Conservation (phyloP, 352 stramenopile genomes). For the Globisporangium barbulae region DNA sequence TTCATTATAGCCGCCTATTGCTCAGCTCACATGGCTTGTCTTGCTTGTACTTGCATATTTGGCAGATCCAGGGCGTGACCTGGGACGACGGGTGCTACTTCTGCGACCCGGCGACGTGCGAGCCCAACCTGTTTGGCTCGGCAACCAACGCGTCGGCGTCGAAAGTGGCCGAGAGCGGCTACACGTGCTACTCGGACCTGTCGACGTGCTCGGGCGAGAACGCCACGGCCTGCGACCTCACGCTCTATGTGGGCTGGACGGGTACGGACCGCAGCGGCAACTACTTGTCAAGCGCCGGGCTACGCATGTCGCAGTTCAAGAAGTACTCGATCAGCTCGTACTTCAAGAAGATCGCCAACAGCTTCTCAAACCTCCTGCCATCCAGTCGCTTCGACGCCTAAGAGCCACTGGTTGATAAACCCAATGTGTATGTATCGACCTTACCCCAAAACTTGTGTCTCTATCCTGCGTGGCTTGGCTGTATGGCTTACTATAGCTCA, state of each 20-base stretch:
- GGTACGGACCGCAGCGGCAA: constrained; percentile 76
- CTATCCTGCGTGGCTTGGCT: constrained; percentile 7
- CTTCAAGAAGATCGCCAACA: constrained; percentile 58
- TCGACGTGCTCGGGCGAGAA: constrained; percentile 37
- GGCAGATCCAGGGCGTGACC: constrained; percentile 64
- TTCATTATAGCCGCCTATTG: too few species aligned
- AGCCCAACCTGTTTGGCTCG: constrained; percentile 63
- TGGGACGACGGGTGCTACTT: constrained; percentile 86
- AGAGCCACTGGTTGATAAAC: constrained; percentile 11
- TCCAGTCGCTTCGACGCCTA: constrained; percentile 42
- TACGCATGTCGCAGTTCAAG: constrained; percentile 82
- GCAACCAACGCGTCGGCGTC: constrained; percentile 44
- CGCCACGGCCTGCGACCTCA: constrained; percentile 56
- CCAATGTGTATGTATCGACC: neutral
- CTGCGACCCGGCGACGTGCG: constrained; percentile 49
- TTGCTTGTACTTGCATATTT: neutral
- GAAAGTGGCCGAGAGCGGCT: constrained; percentile 42
- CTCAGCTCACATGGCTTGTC: too few species aligned
- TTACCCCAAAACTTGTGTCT: constrained; percentile 6
- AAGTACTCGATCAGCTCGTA: constrained; percentile 83
- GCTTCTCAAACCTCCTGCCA: constrained; percentile 44
- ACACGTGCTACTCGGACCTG: constrained; percentile 59
- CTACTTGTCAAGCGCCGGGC: constrained; percentile 69
- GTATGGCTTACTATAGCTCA: too few species aligned
- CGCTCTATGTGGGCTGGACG: constrained; percentile 78